Evolutionary conservation across 352 stramenopile genomes (phyloP).

Genomic region (Phytophthora kernoviae): DNA sequence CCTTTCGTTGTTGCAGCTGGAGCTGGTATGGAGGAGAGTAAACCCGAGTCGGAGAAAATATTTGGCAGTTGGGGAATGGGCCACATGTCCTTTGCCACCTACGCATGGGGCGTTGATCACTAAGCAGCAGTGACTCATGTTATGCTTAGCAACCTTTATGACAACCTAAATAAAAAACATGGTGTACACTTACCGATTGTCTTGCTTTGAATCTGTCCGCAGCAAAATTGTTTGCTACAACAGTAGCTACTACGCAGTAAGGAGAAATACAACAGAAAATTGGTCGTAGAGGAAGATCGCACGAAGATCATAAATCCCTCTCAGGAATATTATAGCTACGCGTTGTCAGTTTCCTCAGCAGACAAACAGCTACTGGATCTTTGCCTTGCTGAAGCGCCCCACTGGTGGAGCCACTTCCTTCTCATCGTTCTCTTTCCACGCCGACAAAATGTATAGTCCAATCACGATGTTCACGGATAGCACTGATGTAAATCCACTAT

Average conservation of each 20-base stretch:
- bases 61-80: slow-evolving; percentile 45
- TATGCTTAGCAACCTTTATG: background rate
- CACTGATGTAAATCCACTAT: slow-evolving; percentile 72
- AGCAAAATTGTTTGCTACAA: background rate
- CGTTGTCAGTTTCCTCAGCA: too few species aligned
- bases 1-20: slow-evolving; percentile 57
- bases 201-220: background rate
- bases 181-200: background rate
- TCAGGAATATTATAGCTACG: too few species aligned
- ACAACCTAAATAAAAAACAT: slow-evolving; percentile 7
- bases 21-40: slow-evolving; percentile 51
- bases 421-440: slow-evolving; percentile 65
- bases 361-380: slow-evolving; percentile 43
- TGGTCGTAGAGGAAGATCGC: too few species aligned
- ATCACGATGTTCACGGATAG: slow-evolving; percentile 82
- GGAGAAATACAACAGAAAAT: too few species aligned
- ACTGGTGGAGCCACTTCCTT: slow-evolving; percentile 58
- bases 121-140: slow-evolving; percentile 31
- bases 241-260: too few species aligned
- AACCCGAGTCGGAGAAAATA: slow-evolving; percentile 39
- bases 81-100: slow-evolving; percentile 51
- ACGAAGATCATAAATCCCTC: background rate
- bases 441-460: slow-evolving; percentile 76
- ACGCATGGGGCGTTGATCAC: slow-evolving; percentile 38
- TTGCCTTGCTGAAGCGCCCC: slow-evolving; percentile 57